Conservation (phyloP, 83 land plant species). For the Diphasiastrum complanatum region DNA sequence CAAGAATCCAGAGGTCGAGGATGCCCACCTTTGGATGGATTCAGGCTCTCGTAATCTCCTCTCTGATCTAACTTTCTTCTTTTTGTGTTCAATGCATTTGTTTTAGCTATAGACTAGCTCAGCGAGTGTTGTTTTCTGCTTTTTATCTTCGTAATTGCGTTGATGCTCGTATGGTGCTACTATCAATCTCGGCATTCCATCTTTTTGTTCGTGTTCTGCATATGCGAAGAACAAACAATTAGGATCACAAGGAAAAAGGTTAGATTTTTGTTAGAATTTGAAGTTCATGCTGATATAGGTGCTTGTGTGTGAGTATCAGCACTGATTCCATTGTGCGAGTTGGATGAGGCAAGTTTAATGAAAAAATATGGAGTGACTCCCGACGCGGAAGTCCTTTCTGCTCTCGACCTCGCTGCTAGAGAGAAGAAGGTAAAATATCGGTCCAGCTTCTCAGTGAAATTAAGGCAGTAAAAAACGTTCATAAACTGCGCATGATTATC, state of each 20-base stretch:
- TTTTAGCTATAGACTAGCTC: too few relatives aligned
- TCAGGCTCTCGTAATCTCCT: constrained; percentile 3
- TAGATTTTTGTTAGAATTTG: too few relatives aligned
- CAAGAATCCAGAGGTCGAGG: not conserved
- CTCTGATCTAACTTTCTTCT: not conserved
- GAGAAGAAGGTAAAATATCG: constrained; percentile 44
- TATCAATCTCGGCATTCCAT: not conserved
- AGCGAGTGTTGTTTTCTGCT: too few relatives aligned
- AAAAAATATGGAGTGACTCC: constrained; percentile 52
- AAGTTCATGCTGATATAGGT: too few relatives aligned
- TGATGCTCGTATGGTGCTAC: not conserved
- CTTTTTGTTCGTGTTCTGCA: too few relatives aligned
- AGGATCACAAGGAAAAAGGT: too few relatives aligned
- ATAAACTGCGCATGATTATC: too few relatives aligned
- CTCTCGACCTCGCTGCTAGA: constrained; percentile 24
- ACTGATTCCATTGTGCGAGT: constrained; percentile 41
- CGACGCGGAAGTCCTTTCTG: constrained; percentile 49
- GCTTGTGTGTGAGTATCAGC: too few relatives aligned
- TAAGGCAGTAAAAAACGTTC: too few relatives aligned
- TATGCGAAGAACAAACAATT: too few relatives aligned
- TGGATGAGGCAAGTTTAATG: constrained; percentile 26
- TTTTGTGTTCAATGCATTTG: not conserved
- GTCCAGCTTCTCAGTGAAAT: too few relatives aligned
- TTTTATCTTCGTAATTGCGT: too few relatives aligned
- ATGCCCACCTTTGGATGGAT: not conserved